Percentiles rank a stretch among this genome's conserved stretches.
Evolutionary conservation across 2,329 filamentous ascomycete genomes (phyloP).

Genomic region (Ramularia endophylla): DNA sequence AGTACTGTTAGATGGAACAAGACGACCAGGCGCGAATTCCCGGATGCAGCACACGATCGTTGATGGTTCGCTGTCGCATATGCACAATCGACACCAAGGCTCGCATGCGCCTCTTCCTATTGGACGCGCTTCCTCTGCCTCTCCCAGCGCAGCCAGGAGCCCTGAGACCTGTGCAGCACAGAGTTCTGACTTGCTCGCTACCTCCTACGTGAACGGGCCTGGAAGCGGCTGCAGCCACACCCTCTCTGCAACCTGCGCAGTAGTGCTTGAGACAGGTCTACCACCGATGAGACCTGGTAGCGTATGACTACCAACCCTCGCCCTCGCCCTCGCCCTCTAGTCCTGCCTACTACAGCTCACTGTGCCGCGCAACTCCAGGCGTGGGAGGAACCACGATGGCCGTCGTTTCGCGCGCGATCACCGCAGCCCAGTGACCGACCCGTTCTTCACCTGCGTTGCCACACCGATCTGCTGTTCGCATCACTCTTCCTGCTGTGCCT

Average conservation of each 20-base stretch:
- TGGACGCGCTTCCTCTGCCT: too few relatives aligned
- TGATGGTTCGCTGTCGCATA: too few relatives aligned
- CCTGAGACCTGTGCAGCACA: too few relatives aligned
- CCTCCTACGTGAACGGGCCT: too few relatives aligned
- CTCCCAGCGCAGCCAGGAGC: too few relatives aligned
- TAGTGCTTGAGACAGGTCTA: background rate
- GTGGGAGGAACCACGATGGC: background rate
- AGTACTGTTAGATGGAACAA: background rate
- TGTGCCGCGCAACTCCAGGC: too few relatives aligned
- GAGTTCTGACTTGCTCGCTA: too few relatives aligned
- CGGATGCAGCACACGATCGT: conserved; percentile 1
- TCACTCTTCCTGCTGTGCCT: conserved; percentile 9
- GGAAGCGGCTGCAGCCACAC: background rate
- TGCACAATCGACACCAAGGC: too few relatives aligned
- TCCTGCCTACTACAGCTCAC: background rate
- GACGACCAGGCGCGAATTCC: background rate
- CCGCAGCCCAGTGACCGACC: background rate
- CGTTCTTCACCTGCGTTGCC: background rate
- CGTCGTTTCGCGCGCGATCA: conserved; percentile 2
- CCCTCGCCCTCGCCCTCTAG: background rate
- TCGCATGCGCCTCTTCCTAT: too few relatives aligned
- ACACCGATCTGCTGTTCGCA: conserved; percentile 1
- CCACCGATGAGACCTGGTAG: too few relatives aligned
- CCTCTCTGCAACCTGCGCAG: too few relatives aligned
- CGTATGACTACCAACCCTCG: background rate